phyloP scores from a whole-genome alignment of 192 early-diverging fungal genomes.

The Coemansia pectinata region DNA sequence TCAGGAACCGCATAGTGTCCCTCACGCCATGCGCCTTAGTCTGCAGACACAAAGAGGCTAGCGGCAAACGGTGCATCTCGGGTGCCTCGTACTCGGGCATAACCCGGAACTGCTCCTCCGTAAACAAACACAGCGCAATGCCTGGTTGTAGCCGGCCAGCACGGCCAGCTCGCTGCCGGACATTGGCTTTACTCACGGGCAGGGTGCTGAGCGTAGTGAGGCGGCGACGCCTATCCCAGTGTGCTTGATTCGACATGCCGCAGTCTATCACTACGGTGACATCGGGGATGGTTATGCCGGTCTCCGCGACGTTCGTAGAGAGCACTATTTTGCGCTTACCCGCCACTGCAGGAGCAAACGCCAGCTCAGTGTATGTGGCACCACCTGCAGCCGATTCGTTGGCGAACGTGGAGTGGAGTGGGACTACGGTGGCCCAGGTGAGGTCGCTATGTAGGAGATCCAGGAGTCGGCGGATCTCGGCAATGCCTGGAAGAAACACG shows the following conservation, averaged over 20 bases:
- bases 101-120: constrained; percentile 30
- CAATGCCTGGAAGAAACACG: constrained; percentile 71
- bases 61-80: constrained; percentile 67
- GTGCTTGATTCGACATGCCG: constrained; percentile 65
- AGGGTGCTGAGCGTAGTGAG: constrained; percentile 59
- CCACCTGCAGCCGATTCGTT: constrained; percentile 13
- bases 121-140: constrained; percentile 58
- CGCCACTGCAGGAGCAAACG: constrained; percentile 36
- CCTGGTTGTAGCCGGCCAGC: constrained; percentile 64
- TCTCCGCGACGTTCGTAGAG: constrained; percentile 85
- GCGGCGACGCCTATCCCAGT: constrained; percentile 58
- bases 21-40: constrained; percentile 55
- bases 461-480: constrained; percentile 70
- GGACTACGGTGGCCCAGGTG: constrained; percentile 50
- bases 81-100: constrained; percentile 60
- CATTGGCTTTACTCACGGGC: constrained; percentile 56
- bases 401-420: constrained; percentile 60
- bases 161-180: constrained; percentile 60
- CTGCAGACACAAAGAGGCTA: constrained; percentile 23
- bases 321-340: constrained; percentile 81
- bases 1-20: constrained; percentile 60
- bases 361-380: constrained; percentile 50
- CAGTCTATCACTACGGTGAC: constrained; percentile 69
- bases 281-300: constrained; percentile 62
- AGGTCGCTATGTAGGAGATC: constrained; percentile 46